Evolutionary conservation across 129 eudicot species (phyloP).

Genomic region (Helianthus annuus): DNA sequence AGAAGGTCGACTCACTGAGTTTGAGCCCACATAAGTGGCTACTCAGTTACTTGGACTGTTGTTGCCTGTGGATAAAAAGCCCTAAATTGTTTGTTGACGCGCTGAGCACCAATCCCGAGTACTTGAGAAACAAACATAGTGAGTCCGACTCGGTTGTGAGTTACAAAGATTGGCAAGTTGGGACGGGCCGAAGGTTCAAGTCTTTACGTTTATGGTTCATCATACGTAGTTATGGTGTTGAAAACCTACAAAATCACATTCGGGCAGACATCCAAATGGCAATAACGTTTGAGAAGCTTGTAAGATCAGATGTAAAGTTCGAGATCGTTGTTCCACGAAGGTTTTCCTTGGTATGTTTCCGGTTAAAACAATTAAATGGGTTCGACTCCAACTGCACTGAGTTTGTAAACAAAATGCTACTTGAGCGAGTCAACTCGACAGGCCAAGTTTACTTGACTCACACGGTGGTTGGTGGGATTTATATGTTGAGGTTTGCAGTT

Average conservation of each 20-base stretch:
- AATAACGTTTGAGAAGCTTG: slow-evolving; percentile 31
- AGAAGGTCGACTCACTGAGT: slow-evolving; percentile 51
- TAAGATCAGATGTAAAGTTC: slow-evolving; percentile 33
- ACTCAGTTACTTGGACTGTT: slow-evolving; percentile 50
- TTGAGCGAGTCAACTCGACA: slow-evolving; percentile 45
- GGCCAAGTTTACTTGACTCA: slow-evolving; percentile 51
- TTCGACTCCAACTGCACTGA: slow-evolving; percentile 21
- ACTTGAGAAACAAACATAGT: slow-evolving; percentile 39
- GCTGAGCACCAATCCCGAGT: slow-evolving; percentile 53
- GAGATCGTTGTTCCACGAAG: slow-evolving; percentile 46
- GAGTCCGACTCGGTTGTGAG: slow-evolving; percentile 41
- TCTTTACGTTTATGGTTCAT: slow-evolving; percentile 50
- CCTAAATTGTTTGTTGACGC: slow-evolving; percentile 36
- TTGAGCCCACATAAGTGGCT: slow-evolving; percentile 59
- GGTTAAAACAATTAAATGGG: slow-evolving; percentile 38
- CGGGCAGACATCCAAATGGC: slow-evolving; percentile 48
- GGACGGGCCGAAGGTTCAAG: slow-evolving; percentile 42
- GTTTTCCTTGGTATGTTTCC: slow-evolving; percentile 50
- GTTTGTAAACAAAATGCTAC: slow-evolving; percentile 34
- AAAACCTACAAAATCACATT: slow-evolving; percentile 39
- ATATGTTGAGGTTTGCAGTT: slow-evolving; percentile 47
- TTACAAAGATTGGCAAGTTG: slow-evolving; percentile 68
- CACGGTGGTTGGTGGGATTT: slow-evolving; percentile 37
- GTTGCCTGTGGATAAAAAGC: slow-evolving; percentile 55
- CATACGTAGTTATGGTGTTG: slow-evolving; percentile 49